Base-by-base conservation (phyloP, 768 basidiomycete genomes). In the Rhodotorula toruloides region DNA sequence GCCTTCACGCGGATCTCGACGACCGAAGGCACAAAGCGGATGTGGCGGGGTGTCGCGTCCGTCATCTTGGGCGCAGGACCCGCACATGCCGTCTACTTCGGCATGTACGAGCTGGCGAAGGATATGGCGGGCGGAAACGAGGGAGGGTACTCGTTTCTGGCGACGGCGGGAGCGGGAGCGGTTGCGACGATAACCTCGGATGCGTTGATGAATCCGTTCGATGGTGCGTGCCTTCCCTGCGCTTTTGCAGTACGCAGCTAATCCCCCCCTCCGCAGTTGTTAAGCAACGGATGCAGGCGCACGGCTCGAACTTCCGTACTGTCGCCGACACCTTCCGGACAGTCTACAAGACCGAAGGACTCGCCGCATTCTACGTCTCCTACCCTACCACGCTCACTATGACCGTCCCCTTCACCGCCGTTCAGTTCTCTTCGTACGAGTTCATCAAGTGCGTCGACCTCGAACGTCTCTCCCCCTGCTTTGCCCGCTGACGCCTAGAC, bases 131-230 rank as follows among this genome's bases (percentile, higher is more conserved):
- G 93, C 34, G 93, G 91, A 21, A 91, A 94, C 76, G 76, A 80
- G 32, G 79, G 75, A 58, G 84, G 86, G 48, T 88, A 88, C 75
- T 91, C 92, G 72, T 90, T 89, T 81, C 71, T 88, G 19, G 90
- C 92, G 48, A 96, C 91, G 40, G 96, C 94, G 37, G 73, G 91
- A 37, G 96, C 96, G 37, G 96, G 96, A 67, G 96, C 91, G 50
- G 84, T 87, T 0, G 96, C 94, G 0, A 97, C 96, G 16, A 89
- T 93, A 70, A 89, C 92, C 6, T 89, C 87, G 63, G 96, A 99
- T 80, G 96, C 96, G 4, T 81, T 98, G 60, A 99, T 99, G 96
- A 99, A 98, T 78, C 96, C 96, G 4, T 99, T 99, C 76, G 96
- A 99, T 79, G 94, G 94, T 96, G 77, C 76, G 85, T 78, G 16